Conservation (phyloP, 108 stramenopile genomes). For the Conticribra guillardii region DNA sequence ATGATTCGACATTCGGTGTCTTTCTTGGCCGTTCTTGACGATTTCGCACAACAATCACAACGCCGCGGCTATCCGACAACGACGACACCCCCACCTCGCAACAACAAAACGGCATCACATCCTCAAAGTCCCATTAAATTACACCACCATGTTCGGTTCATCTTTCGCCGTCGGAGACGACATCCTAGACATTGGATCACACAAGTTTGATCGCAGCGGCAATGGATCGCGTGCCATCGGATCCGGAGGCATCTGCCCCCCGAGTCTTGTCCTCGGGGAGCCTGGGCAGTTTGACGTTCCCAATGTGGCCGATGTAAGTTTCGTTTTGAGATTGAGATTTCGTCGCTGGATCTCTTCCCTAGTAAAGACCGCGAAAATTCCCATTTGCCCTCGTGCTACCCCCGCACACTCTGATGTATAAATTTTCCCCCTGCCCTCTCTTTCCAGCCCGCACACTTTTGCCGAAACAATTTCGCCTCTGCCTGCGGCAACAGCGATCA, state of each 20-base stretch:
- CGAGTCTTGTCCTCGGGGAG: constrained; percentile 28
- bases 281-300: constrained; percentile 70
- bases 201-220: constrained; percentile 56
- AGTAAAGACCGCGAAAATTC: neutral
- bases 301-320: constrained; percentile 80
- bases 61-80: neutral
- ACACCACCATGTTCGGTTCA: constrained; percentile 49
- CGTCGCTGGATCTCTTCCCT: constrained; percentile 10
- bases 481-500: constrained; percentile 83
- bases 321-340: constrained; percentile 5
- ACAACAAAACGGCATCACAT: neutral
- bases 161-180: constrained; percentile 48
- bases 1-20: too few relatives aligned
- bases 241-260: constrained; percentile 50
- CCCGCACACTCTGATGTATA: neutral
- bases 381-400: neutral
- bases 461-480: constrained; percentile 87
- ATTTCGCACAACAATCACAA: neutral
- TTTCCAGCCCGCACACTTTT: constrained; percentile 80
- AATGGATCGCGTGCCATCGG: constrained; percentile 45
- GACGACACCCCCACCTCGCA: neutral
- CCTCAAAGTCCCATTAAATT: too few relatives aligned
- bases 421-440: neutral
- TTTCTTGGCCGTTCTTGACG: too few relatives aligned
- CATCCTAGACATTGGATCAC: constrained; percentile 82